Conservation (phyloP, 1,284 basidiomycete genomes). For the Apiotrichum sp. region DNA sequence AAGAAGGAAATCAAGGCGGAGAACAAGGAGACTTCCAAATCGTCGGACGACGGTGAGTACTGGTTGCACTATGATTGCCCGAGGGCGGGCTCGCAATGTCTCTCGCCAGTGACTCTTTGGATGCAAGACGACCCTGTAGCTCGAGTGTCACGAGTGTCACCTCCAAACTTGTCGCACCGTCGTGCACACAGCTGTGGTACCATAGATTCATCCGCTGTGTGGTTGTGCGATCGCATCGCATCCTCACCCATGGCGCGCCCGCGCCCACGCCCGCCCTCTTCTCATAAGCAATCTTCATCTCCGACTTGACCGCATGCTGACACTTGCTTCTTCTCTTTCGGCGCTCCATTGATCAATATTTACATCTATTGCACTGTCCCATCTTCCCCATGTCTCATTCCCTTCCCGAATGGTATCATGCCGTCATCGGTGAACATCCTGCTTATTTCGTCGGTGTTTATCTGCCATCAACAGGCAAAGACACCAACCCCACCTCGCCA, state of each 20-base stretch:
- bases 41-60: constrained; percentile 9
- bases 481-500: neutral
- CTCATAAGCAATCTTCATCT: neutral
- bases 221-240: neutral
- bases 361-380: neutral
- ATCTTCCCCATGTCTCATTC: neutral
- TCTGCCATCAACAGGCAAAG: constrained; percentile 5
- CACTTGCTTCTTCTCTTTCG: neutral
- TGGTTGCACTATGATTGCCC: neutral
- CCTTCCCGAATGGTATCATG: neutral
- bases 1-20: constrained; percentile 2
- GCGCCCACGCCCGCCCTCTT: neutral
- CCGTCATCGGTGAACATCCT: neutral
- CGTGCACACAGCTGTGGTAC: too few species aligned
- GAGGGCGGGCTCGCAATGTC: too few species aligned
- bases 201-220: neutral
- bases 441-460: neutral
- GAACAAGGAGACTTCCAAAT: neutral
- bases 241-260: neutral
- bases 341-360: neutral
- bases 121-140: too few species aligned
- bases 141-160: too few species aligned
- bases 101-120: too few species aligned
- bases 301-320: neutral
- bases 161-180: too few species aligned